phyloP scores from a whole-genome alignment of 1,284 basidiomycete genomes.

The Hypsizygus ulmarius region DNA sequence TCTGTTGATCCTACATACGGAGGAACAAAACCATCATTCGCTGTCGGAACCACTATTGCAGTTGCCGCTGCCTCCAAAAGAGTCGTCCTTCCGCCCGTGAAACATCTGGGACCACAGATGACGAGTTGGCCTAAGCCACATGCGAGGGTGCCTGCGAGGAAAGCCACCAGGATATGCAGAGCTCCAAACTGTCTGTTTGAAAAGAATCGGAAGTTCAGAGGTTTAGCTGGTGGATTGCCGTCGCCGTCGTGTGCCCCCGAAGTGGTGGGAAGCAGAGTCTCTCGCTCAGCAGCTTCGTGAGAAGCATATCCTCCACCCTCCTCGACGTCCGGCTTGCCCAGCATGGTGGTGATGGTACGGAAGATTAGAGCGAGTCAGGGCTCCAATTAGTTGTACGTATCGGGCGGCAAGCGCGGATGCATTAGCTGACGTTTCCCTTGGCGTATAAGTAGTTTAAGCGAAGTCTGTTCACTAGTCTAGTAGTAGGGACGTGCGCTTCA shows the following conservation, averaged over 20 bases:
- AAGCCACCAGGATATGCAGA: constrained; percentile 19
- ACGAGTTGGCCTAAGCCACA: constrained; percentile 13
- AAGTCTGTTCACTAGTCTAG: too few species aligned
- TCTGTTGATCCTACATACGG: constrained; percentile 71
- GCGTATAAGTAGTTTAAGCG: too few species aligned
- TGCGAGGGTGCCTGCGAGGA: constrained; percentile 19
- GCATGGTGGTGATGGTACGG: constrained; percentile 15
- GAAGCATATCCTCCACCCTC: constrained; percentile 13
- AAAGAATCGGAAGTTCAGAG: not conserved
- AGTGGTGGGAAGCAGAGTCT: constrained; percentile 18
- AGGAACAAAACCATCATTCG: constrained; percentile 39
- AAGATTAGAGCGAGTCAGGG: not conserved
- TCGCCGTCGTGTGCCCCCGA: constrained; percentile 1
- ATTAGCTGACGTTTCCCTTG: too few species aligned
- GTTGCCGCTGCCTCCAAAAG: not conserved
- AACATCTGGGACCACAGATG: constrained; percentile 15
- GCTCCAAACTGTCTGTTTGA: constrained; percentile 11
- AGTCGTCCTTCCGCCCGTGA: constrained; percentile 7
- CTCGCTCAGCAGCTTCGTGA: constrained; percentile 16
- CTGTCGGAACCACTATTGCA: constrained; percentile 6
- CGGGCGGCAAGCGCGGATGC: too few species aligned
- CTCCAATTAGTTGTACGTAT: too few species aligned
- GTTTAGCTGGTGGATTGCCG: constrained; percentile 6
- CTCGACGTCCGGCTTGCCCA: constrained; percentile 19
- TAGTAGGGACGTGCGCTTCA: too few species aligned